Percentiles rank a stretch among this genome's conserved stretches.
Conservation (phyloP, 345 rosid species). For the Eucalyptus decipiens region DNA sequence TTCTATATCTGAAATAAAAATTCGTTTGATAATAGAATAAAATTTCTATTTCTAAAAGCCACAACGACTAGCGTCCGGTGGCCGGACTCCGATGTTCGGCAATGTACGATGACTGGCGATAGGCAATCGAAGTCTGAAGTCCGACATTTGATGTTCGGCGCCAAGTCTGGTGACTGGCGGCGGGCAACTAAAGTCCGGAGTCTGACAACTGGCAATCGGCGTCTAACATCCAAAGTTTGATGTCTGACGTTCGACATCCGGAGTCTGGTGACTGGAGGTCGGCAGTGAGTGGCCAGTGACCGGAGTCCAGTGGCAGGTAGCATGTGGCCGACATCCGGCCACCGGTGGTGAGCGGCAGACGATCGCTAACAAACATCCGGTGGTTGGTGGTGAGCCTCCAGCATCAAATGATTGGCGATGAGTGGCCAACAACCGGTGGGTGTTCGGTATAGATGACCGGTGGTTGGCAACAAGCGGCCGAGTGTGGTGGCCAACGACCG, state of each 20-base stretch:
- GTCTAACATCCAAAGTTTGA: too few relatives aligned
- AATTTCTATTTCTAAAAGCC: too few relatives aligned
- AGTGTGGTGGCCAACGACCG: fast-evolving
- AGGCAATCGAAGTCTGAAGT: fast-evolving
- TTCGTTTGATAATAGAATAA: too few relatives aligned
- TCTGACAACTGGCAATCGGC: fast-evolving
- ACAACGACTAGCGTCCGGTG: too few relatives aligned
- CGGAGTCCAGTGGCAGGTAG: fast-evolving
- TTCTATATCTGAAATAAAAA: too few relatives aligned
- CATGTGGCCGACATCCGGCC: fast-evolving
- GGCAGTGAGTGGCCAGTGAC: too few relatives aligned
- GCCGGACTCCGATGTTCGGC: fast-evolving
- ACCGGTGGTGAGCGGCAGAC: fast-evolving
- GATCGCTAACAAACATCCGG: fast-evolving
- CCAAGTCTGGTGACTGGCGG: too few relatives aligned
- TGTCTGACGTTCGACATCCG: fast-evolving
- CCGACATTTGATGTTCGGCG: fast-evolving
- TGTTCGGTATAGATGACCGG: fast-evolving
- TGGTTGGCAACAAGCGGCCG: fast-evolving
- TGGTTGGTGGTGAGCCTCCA: too few relatives aligned
- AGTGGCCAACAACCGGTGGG: too few relatives aligned
- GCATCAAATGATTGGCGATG: too few relatives aligned
- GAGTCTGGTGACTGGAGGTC: fast-evolving
- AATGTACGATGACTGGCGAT: fast-evolving
- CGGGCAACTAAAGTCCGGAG: too few relatives aligned